Base-by-base conservation (phyloP, 1,139 yeast species). In the Candida sojae region DNA sequence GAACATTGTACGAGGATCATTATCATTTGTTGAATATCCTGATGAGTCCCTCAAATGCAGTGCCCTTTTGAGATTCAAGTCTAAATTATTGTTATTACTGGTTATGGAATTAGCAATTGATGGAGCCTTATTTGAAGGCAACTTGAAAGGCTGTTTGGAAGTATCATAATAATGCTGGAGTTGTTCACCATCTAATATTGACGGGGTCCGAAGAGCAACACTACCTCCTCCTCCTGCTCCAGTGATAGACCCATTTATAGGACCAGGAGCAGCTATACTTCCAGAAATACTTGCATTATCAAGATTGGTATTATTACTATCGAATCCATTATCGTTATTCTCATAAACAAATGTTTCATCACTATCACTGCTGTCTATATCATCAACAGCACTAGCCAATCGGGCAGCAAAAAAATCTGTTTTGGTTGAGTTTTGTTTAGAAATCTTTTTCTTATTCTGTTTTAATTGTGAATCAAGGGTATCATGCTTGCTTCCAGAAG, bases 261-360 rank as follows among this genome's bases (percentile, higher is more conserved):
- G 30, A 12, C 34, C 30, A 7, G 28, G 42, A 25, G 39, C 29
- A 39, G 23, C 44, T 23, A 44, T 39, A 36, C 55, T 54, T 11
- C 56, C 59, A 37, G 46, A 45, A 13, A 53, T 52, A 26, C 59
- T 53, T 12, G 52, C 51, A 33, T 45, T 53, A 37, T 55, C 54
- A 32, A 44, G 38, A 34, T 48, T 45, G 44, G 45, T 50, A 35
- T 44, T 51, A 5, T 47, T 43, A 9, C 47, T 48, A 29, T 56
- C 58, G 43, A 44, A 50, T 23, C 49, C 55, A 50, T 51, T 53
- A 34, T 52, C 63, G 48, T 67, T 69, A 48, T 82, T 80, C 58
- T 91, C 97, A 63, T 92, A 92, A 10, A 92, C 97, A 74, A 92
- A 92, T 0, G 96, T 89, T 64, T 93, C 98, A 57, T 91, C 96